Conservation (phyloP, 306 rosid genomes). For the Sophora flavescens region DNA sequence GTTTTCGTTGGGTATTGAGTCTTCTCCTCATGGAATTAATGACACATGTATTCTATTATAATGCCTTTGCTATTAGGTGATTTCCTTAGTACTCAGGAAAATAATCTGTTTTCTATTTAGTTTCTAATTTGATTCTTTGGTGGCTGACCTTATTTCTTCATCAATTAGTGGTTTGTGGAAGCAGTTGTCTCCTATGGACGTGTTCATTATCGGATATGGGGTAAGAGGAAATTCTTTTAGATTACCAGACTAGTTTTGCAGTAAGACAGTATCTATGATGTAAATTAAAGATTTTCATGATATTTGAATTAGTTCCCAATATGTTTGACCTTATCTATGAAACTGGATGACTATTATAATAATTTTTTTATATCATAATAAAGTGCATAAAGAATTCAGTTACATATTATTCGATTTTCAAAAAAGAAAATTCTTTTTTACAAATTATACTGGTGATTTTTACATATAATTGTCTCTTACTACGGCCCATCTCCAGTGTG, state of each 20-base stretch:
- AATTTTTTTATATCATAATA: neutral
- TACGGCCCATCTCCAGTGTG: too few relatives aligned
- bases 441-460: too few relatives aligned
- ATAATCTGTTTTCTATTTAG: neutral
- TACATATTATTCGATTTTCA: neutral
- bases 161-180: slow-evolving; percentile 63
- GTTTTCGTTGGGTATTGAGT: slow-evolving; percentile 68
- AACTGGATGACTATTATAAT: neutral
- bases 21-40: slow-evolving; percentile 72
- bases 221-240: slow-evolving; percentile 53
- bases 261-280: neutral
- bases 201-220: slow-evolving; percentile 81
- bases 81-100: slow-evolving; percentile 28
- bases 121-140: neutral
- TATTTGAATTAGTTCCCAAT: neutral
- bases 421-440: too few relatives aligned
- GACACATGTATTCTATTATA: slow-evolving; percentile 70
- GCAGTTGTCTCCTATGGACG: slow-evolving; percentile 66
- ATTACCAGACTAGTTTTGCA: neutral
- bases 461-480: too few relatives aligned
- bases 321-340: slow-evolving; percentile 1
- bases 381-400: neutral
- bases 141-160: slow-evolving; percentile 28
- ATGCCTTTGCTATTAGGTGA: slow-evolving; percentile 77
- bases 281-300: neutral